Evolutionary conservation across 2,329 filamentous ascomycete genomes (phyloP).

Genomic region (Penicillium sclerotiorum): DNA sequence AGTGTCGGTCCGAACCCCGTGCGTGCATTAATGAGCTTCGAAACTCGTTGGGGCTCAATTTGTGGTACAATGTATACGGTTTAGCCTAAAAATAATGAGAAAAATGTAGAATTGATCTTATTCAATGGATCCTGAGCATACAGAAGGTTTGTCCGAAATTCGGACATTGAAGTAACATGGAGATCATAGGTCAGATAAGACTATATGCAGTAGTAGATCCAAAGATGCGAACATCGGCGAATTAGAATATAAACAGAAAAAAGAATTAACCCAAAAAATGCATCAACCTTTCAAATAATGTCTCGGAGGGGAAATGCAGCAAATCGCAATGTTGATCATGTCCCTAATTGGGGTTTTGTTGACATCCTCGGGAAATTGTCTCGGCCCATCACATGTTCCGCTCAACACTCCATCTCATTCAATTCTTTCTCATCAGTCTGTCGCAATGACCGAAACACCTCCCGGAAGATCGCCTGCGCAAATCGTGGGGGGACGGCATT

Average conservation of each 20-base stretch:
- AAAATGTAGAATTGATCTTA: too few species aligned
- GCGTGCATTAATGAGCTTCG: not conserved
- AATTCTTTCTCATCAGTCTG: conserved; percentile 37
- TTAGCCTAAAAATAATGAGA: too few species aligned
- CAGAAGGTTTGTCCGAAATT: too few species aligned
- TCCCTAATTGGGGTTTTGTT: not conserved
- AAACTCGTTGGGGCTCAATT: too few species aligned
- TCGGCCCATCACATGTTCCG: conserved; percentile 2
- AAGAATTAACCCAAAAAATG: not conserved
- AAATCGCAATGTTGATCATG: not conserved
- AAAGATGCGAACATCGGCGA: too few species aligned
- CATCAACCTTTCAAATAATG: too few species aligned
- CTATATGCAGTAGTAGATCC: too few species aligned
- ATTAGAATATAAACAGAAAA: too few species aligned
- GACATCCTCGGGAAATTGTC: not conserved
- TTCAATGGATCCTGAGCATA: too few species aligned
- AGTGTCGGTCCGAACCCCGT: conserved; percentile 18
- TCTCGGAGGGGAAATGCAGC: not conserved
- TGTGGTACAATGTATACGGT: too few species aligned
- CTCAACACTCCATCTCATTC: not conserved
- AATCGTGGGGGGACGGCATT: conserved; percentile 72
- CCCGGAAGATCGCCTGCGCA: conserved; percentile 42
- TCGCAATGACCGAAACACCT: conserved; percentile 41
- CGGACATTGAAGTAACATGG: too few species aligned
- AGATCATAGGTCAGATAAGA: too few species aligned